phyloP scores from a whole-genome alignment of 2,329 filamentous ascomycete species.

The Penicillium hesseltinei region DNA sequence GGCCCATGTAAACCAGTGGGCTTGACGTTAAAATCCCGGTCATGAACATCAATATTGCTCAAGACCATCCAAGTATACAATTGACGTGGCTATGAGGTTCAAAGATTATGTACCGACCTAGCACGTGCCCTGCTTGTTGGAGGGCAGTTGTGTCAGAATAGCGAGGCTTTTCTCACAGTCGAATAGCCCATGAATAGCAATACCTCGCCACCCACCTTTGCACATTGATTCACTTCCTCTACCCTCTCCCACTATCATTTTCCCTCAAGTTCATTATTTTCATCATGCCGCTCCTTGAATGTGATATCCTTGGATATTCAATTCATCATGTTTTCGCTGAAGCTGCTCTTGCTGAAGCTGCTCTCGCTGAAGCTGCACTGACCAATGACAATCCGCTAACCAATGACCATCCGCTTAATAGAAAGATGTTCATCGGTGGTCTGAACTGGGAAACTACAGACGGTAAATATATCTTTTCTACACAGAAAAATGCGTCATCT shows the following conservation, averaged over 20 bases:
- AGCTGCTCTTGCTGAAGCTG: too few relatives aligned
- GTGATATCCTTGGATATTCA: background rate
- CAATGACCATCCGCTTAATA: constrained; percentile 47
- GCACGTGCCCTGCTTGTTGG: background rate
- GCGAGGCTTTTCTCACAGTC: background rate
- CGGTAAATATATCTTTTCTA: constrained; percentile 60
- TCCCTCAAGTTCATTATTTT: background rate
- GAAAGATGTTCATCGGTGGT: constrained; percentile 99
- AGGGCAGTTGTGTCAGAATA: background rate
- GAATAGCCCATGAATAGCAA: constrained; percentile 21
- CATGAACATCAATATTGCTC: constrained; percentile 9
- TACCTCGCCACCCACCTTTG: constrained; percentile 13
- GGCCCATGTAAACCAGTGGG: constrained; percentile 25
- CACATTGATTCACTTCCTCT: background rate
- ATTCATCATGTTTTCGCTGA: background rate
- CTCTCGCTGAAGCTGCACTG: background rate
- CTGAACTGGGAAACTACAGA: constrained; percentile 99
- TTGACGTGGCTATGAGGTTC: background rate
- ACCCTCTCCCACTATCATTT: background rate
- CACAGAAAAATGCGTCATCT: background rate
- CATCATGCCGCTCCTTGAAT: background rate
- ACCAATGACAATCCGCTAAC: background rate
- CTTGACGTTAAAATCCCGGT: constrained; percentile 6
- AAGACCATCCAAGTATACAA: constrained; percentile 1
- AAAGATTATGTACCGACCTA: background rate